Evolutionary conservation across 2,329 filamentous ascomycete species (phyloP).

Genomic region (Zalaria sp.): DNA sequence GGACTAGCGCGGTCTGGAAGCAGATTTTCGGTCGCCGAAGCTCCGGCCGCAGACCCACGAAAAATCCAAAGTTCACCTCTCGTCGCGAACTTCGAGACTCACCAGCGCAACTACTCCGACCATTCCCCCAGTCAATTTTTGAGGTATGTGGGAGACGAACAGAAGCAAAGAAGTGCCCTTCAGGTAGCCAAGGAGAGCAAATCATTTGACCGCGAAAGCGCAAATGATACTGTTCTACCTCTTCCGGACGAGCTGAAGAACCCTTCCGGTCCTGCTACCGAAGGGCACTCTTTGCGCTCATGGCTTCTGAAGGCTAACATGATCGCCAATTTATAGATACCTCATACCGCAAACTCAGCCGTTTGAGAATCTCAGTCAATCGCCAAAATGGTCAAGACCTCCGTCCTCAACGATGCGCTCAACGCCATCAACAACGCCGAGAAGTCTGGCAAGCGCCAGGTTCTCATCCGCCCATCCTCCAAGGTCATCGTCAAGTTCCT

Average conservation of each 20-base stretch:
- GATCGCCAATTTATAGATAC: constrained; percentile 35
- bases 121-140: constrained; percentile 5
- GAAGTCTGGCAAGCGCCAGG: constrained; percentile 99
- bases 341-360: constrained; percentile 41
- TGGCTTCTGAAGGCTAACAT: constrained; percentile 51
- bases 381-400: constrained; percentile 97
- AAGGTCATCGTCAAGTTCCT: constrained; percentile 99
- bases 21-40: not conserved
- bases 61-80: no score
- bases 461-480: constrained; percentile 92
- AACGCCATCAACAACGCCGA: constrained; percentile 98
- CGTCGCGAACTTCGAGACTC: constrained; percentile 6
- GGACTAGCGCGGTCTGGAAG: not conserved
- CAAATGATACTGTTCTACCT: constrained; percentile 32
- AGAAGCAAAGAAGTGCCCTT: constrained; percentile 29
- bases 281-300: constrained; percentile 56
- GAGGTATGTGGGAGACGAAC: constrained; percentile 19
- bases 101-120: not conserved
- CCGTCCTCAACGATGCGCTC: constrained; percentile 87
- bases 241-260: constrained; percentile 51
- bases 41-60: no score
- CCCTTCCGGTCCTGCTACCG: constrained; percentile 37
- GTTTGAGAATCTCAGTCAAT: constrained; percentile 68
- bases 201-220: constrained; percentile 19
- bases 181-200: constrained; percentile 35